Evolutionary conservation across 805 yeast genomes (phyloP).

Genomic region (Sugiyamaella smithiae): DNA sequence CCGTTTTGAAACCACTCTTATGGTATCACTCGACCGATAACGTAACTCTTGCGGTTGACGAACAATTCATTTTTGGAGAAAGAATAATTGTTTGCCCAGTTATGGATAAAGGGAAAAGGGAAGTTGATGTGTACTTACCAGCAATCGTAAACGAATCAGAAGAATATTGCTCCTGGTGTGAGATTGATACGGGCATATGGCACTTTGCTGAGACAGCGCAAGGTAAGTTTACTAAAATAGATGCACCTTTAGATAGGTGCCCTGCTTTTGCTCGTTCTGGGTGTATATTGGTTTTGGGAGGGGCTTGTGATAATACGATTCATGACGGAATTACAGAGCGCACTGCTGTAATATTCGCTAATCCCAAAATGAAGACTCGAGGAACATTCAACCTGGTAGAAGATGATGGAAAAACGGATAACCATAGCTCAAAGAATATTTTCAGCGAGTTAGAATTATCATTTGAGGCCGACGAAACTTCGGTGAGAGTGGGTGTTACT

Average conservation of each 20-base stretch:
- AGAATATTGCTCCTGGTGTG: slow-evolving; percentile 13
- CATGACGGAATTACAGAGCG: slow-evolving; percentile 12
- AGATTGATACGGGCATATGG: slow-evolving; percentile 15
- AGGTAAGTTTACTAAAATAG: slow-evolving; percentile 8
- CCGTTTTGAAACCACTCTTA: slow-evolving; percentile 11
- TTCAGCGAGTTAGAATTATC: slow-evolving; percentile 9
- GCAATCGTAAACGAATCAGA: background rate
- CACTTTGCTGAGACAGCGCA: slow-evolving; percentile 1
- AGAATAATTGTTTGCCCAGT: slow-evolving; percentile 11
- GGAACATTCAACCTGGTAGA: slow-evolving; percentile 14
- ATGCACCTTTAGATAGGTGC: slow-evolving; percentile 14
- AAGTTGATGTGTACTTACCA: slow-evolving; percentile 12
- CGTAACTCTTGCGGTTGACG: slow-evolving; percentile 11
- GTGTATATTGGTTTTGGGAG: slow-evolving; percentile 11
- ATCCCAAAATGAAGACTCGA: background rate
- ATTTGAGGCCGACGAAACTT: slow-evolving; percentile 8
- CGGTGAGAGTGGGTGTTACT: background rate
- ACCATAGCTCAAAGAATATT: slow-evolving; percentile 7
- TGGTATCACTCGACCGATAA: slow-evolving; percentile 12
- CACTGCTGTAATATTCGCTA: slow-evolving; percentile 9
- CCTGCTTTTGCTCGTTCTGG: slow-evolving; percentile 14
- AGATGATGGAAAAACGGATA: slow-evolving; percentile 14
- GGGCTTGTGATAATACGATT: slow-evolving; percentile 6
- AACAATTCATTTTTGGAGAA: slow-evolving; percentile 14
- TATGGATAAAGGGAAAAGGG: slow-evolving; percentile 8